phyloP scores from a whole-genome alignment of 192 early-diverging fungal genomes.

The Backusella mclennaniae region DNA sequence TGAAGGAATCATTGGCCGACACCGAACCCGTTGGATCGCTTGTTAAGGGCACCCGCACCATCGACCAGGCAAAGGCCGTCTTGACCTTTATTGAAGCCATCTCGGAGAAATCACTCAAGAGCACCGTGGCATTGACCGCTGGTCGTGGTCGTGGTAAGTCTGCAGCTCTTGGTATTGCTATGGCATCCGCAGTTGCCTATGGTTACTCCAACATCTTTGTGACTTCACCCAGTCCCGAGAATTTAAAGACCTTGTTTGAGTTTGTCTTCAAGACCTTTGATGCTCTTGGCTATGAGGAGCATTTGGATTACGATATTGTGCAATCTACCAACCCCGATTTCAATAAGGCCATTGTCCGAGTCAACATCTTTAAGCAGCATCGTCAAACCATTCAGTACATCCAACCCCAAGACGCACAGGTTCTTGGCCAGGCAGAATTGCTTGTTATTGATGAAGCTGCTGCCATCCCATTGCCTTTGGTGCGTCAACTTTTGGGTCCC shows the following conservation, averaged over 20 bases:
- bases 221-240: slow-evolving; percentile 95
- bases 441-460: slow-evolving; percentile 99
- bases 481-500: slow-evolving; percentile 88
- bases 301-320: slow-evolving; percentile 98
- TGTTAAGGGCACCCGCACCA: slow-evolving; percentile 73
- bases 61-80: slow-evolving; percentile 96
- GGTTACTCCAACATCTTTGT: slow-evolving; percentile 99
- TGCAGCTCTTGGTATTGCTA: slow-evolving; percentile 90
- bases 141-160: slow-evolving; percentile 98
- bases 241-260: slow-evolving; percentile 97
- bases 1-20: slow-evolving; percentile 88
- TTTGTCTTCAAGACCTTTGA: slow-evolving; percentile 98
- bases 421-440: slow-evolving; percentile 94
- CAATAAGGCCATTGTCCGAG: slow-evolving; percentile 93
- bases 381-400: slow-evolving; percentile 99
- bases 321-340: slow-evolving; percentile 96
- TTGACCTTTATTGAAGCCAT: slow-evolving; percentile 97
- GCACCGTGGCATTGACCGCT: slow-evolving; percentile 92
- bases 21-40: slow-evolving; percentile 90
- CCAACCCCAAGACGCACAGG: slow-evolving; percentile 91
- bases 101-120: slow-evolving; percentile 89
- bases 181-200: slow-evolving; percentile 95
- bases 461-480: slow-evolving; percentile 93
- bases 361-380: slow-evolving; percentile 95
- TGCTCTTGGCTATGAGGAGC: slow-evolving; percentile 97